These are phyloP conservation scores for Trametes versicolor DNA, from an alignment of 1,284 basidiomycete species.

Conservation along the genomic window DNA sequence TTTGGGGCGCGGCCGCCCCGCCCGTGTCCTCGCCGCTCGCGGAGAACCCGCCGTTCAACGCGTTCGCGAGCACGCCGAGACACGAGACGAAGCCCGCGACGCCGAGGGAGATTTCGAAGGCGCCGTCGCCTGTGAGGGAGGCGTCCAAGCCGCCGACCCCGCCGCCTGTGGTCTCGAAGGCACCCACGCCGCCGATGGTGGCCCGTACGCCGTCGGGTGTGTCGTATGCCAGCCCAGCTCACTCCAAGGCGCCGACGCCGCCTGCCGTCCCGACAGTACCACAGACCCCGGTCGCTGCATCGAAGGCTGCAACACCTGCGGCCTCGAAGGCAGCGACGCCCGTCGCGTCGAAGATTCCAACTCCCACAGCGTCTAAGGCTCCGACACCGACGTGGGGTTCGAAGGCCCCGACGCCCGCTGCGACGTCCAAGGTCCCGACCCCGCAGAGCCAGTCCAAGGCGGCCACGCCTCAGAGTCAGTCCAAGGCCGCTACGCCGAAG, in stretches of 20 bases:
- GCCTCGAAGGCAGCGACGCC: constrained; percentile 36
- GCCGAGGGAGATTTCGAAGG: constrained; percentile 31
- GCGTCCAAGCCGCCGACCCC: constrained; percentile 34
- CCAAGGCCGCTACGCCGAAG: constrained; percentile 37
- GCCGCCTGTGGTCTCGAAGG: constrained; percentile 21
- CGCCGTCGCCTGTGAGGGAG: constrained; percentile 27
- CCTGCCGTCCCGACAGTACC: constrained; percentile 22
- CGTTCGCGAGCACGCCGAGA: constrained; percentile 32
- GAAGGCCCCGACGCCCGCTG: constrained; percentile 35
- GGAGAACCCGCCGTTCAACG: constrained; percentile 32
- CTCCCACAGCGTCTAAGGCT: constrained; percentile 36
- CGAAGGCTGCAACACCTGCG: constrained; percentile 33
- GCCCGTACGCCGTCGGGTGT: constrained; percentile 33
- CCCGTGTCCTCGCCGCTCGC: constrained; percentile 32
- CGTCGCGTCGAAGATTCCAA: constrained; percentile 32
- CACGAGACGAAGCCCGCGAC: constrained; percentile 37
- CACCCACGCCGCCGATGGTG: constrained; percentile 16
- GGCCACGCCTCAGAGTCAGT: constrained; percentile 35
- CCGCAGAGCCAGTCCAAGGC: constrained; percentile 37
- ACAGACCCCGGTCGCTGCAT: constrained; percentile 31
- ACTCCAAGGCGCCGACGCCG: constrained; percentile 27
- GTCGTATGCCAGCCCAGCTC: constrained; percentile 27
- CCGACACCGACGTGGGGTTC: constrained; percentile 36
- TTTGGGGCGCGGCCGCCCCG: constrained; percentile 44
- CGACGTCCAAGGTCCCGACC: constrained; percentile 37